Evolutionary conservation across 495 filamentous ascomycete species (phyloP), one percentile per base, ranked within the genome.

Genomic region (Neurospora discreta): DNA sequence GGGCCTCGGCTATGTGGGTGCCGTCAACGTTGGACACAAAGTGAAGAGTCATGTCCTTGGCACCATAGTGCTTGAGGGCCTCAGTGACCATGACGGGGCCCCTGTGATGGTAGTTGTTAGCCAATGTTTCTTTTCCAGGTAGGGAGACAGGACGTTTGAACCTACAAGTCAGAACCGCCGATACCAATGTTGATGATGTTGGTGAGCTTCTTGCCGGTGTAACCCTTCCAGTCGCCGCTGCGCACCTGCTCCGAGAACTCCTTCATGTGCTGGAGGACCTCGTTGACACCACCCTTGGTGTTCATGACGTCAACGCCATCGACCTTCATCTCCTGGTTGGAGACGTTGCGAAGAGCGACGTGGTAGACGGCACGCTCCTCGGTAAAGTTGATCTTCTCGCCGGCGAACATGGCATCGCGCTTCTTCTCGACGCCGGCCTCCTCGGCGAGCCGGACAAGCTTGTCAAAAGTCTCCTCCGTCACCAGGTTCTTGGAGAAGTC

Each of bases 21-120:
- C 95, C 95, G 80, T 99, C 95, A 77, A 99, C 97, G 86, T 99
- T 99, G 82, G 95, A 98, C 73, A 99, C 95, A 78, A 99, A 99
- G 87, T 98, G 95, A 68, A 98, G 86, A 42, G 88, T 97, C 80
- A 94, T 84, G 80, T 90, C 89, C 71, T 90, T 90, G 81, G 91
- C 88, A 52, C 92, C 91, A 80, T 99, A 99, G 75, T 93, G 89
- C 86, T 97, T 98, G 74, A 99, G 89, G 18, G 95, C 93, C 82
- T 99, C 95, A 41, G 93, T 94, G 71, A 99, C 95, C 95, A 99
- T 99, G 75, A 98, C 96, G 30, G 95, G 95, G 44, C 95, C 95
- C 74, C 94, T 97, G 70, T 41, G 40, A 33, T 23, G 38, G 16
- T 52, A 33, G 3, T 6, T 58, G 42, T 58, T 3, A 71, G 68